Evolutionary conservation across 2,329 filamentous ascomycete genomes (phyloP), one percentile per base, ranked within the genome.

Genomic region (Hortaea sp.): DNA sequence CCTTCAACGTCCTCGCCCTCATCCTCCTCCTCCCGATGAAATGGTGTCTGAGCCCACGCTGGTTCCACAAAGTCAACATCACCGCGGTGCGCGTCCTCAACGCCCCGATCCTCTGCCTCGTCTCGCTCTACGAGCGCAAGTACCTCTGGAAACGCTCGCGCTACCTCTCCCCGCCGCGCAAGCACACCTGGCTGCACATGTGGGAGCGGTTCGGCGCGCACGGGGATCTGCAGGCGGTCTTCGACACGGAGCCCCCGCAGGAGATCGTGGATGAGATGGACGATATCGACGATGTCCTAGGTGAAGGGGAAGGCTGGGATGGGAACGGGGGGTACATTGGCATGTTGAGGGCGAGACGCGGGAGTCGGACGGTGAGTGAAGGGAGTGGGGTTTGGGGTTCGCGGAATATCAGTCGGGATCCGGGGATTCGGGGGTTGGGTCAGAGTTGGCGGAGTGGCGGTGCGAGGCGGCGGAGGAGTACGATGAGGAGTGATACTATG

Each of bases 21-120:
- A 68, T 86, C 49, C 62, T 88, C 29, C 73, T 92, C 11, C 72
- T 90, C 1, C 87, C 87, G 0, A 74, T 92, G 50, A 88, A 88
- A 57, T 85, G 85, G 57, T 56, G 85, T n/a, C 72, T 88, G 32
- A 81, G 79, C n/a, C 79, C 84, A 0, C 80, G 87, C 39, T 90
- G 85, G 85, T 92, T 92, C 61, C 87, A 94, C 70, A 92, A 90
- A 66, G 84, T 90, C 58, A 88, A 94, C 61, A 85, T 94, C 47
- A 78, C 81, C 48, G 77, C 78, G 7, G 82, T 92, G 20, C 80
- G 85, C 34, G 68, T 81, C 6, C 74, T 89, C 57, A 92, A 92
- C 63, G 72, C 85, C 2, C 87, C 87, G 0, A 69, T 89, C 5
- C 72, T 94, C 1, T 72, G 90, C 4, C 56, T 83, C 49, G 84